Evolutionary conservation across 108 stramenopile species (phyloP), one percentile per base, ranked within the genome.

Genomic region (Aurantiochytrium sp.): DNA sequence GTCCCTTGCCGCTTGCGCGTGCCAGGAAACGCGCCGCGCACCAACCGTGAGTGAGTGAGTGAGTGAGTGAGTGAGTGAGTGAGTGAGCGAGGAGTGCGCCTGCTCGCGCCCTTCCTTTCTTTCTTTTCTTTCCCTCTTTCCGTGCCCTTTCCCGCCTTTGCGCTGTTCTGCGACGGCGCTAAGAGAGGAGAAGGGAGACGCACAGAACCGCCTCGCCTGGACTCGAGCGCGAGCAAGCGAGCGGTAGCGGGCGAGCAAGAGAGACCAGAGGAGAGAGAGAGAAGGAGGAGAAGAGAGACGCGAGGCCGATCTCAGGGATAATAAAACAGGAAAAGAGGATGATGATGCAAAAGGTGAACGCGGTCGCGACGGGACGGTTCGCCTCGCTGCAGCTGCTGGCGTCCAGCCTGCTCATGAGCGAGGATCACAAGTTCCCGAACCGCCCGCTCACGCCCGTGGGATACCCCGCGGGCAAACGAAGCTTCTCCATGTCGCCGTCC

Each of bases 301-400:
- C 25, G 64, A 69, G 64, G 42, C 35, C 21, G 64, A 3, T 14
- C 25, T 19, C 19, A 23, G n/a, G 59, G n/a, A 23, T n/a, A 2
- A 59, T 19, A 59, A 23, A 59, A 1, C 59, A 59, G 2, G 21
- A 59, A 59, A 3, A 59, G 21, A 69, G 10, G 42, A 69, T 69
- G 64, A 69, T 69, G 64, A 69, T 69, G 64, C 42, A 28, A 69
- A 42, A 69, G 64, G 25, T 69, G 64, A 69, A 42, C 5, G 23
- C 76, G 49, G 16, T 16, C 49, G 51, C 76, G 76, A 53, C 49
- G 12, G 25, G 45, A 12, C 76, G 76, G 4, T 83, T 83, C 23
- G 51, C 76, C 19, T 83, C 76, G 6, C 76, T 83, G 76, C 76
- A 83, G 19, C 45, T 83, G 23, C 76, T 83, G 49, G 76, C 76